These are phyloP conservation scores for Entomortierella lignicola DNA, from an alignment of 192 early-diverging fungal species.

Conservation along the genomic window DNA sequence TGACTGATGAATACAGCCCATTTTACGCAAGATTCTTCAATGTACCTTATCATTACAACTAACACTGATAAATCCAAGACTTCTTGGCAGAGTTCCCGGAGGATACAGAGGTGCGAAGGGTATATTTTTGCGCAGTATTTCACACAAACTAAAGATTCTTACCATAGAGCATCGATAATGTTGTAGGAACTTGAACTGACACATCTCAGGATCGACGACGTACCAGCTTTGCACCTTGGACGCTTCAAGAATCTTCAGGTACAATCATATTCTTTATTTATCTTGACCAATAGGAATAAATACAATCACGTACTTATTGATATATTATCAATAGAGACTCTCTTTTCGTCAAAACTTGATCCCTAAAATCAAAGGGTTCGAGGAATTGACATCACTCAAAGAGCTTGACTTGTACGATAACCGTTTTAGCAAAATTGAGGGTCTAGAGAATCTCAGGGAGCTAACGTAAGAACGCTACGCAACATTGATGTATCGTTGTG, in stretches of 20 bases:
- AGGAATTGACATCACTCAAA: constrained; percentile 62
- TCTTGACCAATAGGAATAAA: too few species aligned
- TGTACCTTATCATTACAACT: background rate
- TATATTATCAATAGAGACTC: constrained; percentile 65
- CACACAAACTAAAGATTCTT: background rate
- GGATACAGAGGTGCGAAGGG: constrained; percentile 54
- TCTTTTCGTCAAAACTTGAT: constrained; percentile 90
- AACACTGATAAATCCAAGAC: constrained; percentile 16
- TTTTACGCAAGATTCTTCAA: background rate
- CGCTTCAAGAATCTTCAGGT: constrained; percentile 79
- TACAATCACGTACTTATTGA: background rate
- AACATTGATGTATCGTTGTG: too few species aligned
- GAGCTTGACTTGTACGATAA: constrained; percentile 99
- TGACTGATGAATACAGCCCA: background rate
- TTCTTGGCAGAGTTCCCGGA: constrained; percentile 64
- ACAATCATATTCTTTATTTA: background rate
- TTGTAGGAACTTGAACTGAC: constrained; percentile 75
- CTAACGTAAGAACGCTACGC: constrained; percentile 63
- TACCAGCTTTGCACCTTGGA: constrained; percentile 64
- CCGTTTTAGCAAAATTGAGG: constrained; percentile 80
- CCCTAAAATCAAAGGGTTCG: constrained; percentile 71
- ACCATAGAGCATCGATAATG: background rate
- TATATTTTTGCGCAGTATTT: background rate
- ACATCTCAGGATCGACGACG: constrained; percentile 70
- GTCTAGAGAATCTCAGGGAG: constrained; percentile 66